Conservation (phyloP, 2,329 filamentous ascomycete species). For the Penicillium thymicola region DNA sequence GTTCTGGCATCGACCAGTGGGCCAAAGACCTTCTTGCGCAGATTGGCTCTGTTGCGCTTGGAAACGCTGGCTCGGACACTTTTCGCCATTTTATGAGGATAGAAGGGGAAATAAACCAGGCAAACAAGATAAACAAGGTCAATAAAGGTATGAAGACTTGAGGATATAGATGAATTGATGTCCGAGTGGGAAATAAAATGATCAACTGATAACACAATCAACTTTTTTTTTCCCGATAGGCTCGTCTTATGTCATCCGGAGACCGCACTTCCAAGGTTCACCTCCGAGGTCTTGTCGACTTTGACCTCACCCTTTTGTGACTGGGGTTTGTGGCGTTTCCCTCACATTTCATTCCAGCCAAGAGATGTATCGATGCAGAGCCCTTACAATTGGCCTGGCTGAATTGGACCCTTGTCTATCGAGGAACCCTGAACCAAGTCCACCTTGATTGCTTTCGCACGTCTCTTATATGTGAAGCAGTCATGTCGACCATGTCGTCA, state of each 20-base stretch:
- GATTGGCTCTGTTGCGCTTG: conserved; percentile 78
- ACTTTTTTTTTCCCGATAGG: conserved; percentile 14
- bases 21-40: conserved; percentile 79
- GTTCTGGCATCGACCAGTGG: conserved; percentile 76
- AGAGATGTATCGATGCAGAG: conserved; percentile 32
- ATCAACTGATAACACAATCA: conserved; percentile 8
- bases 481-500: conserved; percentile 41
- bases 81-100: conserved; percentile 70
- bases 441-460: conserved; percentile 16
- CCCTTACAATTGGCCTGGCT: conserved; percentile 17
- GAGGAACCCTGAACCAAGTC: conserved; percentile 6
- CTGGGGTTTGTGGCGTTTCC: conserved; percentile 2
- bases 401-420: conserved; percentile 18
- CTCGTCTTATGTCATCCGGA: conserved; percentile 36
- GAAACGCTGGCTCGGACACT: conserved; percentile 72
- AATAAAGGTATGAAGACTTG: background rate
- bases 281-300: background rate
- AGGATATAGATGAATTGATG: background rate
- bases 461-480: conserved; percentile 12
- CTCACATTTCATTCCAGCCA: background rate
- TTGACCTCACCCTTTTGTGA: background rate
- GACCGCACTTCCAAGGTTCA: conserved; percentile 4
- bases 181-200: background rate
- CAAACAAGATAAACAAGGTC: too few relatives aligned
- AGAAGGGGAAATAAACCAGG: background rate